Evolutionary conservation across 176 grass and related monocot genomes (phyloP).

Genomic region (Zea mays): Zm-B73-REFERENCE-NAM-5.0 NC_050104.1:19343501-19344000

Average conservation of each 20-base stretch:
- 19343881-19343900: background rate
- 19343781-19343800: background rate
- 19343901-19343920: background rate
- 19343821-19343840: too few relatives aligned
- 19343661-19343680: background rate
- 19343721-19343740: background rate
- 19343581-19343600: background rate
- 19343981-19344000: slow-evolving; percentile 55
- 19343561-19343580: background rate
- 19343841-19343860: background rate
- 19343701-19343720: background rate
- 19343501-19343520: too few relatives aligned
- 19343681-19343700: background rate
- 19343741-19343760: background rate
- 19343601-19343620: background rate
- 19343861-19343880: background rate
- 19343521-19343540: background rate
- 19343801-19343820: background rate
- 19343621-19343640: background rate
- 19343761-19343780: background rate
- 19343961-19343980: background rate
- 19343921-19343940: slow-evolving; percentile 21
- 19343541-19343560: background rate
- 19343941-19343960: background rate
- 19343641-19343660: background rate